Evolutionary conservation across 2,329 filamentous ascomycete genomes (phyloP).

Genomic region (Metarhizium guizhouense): DNA sequence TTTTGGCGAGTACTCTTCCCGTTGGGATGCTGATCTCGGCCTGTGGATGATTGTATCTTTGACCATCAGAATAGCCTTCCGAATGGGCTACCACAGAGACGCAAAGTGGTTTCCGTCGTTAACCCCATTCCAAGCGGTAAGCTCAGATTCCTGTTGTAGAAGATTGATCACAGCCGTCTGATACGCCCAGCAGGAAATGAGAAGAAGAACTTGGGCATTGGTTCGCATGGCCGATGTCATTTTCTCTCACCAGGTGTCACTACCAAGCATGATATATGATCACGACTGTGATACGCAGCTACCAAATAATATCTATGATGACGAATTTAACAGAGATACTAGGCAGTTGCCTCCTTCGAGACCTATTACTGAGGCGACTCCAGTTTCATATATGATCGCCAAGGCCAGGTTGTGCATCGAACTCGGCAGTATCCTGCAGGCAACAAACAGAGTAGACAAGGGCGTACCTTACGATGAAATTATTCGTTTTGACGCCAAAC

Average conservation of each 20-base stretch:
- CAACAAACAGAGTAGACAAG: constrained; percentile 46
- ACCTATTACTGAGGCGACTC: constrained; percentile 61
- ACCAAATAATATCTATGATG: constrained; percentile 72
- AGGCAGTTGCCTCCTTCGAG: constrained; percentile 59
- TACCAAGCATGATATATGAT: constrained; percentile 61
- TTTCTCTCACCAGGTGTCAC: constrained; percentile 66
- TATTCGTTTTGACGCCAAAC: constrained; percentile 49
- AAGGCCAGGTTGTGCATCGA: constrained; percentile 61
- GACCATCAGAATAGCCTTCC: constrained; percentile 49
- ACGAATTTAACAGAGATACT: constrained; percentile 64
- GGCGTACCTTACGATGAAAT: constrained; percentile 55
- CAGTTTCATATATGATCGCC: constrained; percentile 69
- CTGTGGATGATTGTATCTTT: constrained; percentile 50
- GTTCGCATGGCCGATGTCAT: constrained; percentile 66
- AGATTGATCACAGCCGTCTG: not conserved
- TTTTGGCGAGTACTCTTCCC: constrained; percentile 64
- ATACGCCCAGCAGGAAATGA: constrained; percentile 49
- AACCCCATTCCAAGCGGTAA: constrained; percentile 60
- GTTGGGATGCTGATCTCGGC: constrained; percentile 64
- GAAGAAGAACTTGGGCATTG: constrained; percentile 58
- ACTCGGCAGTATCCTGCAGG: constrained; percentile 64
- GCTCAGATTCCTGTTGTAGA: constrained; percentile 13
- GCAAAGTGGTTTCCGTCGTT: constrained; percentile 64
- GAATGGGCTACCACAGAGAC: constrained; percentile 73
- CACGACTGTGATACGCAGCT: constrained; percentile 67